A percentile compares a stretch with the other conserved stretches of the same genome.
phyloP scores from a whole-genome alignment of 2,329 filamentous ascomycete genomes.

The Bipolaris cookei region DNA sequence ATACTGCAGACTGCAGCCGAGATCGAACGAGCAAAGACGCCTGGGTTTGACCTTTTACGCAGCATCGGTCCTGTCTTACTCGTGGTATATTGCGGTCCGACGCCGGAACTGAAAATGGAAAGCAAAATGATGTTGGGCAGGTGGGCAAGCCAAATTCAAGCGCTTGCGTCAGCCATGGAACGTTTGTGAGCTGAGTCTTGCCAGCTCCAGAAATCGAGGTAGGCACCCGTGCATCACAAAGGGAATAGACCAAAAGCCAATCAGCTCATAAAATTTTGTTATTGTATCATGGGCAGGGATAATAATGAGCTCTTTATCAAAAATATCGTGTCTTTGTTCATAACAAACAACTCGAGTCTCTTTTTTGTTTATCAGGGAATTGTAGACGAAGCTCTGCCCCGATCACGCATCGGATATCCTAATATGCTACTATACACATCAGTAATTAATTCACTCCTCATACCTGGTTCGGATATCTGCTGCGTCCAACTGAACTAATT shows the following conservation, averaged over 20 bases:
- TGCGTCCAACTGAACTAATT: neutral
- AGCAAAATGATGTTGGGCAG: slow-evolving; percentile 32
- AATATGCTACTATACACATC: neutral
- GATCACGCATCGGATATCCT: neutral
- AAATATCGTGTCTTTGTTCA: neutral
- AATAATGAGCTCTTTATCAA: neutral
- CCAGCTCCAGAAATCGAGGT: neutral
- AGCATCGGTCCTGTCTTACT: slow-evolving; percentile 30
- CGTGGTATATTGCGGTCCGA: slow-evolving; percentile 30
- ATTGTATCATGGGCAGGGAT: no score
- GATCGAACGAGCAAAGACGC: neutral
- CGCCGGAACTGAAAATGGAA: slow-evolving; percentile 14
- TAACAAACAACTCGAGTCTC: neutral
- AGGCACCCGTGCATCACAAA: neutral
- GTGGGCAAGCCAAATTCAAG: slow-evolving; percentile 30
- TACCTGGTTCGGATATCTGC: no score
- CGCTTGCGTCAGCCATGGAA: slow-evolving; percentile 1
- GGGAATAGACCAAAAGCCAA: neutral
- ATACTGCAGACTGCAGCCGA: neutral
- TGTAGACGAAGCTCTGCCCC: no score
- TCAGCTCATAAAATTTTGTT: neutral
- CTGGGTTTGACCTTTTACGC: neutral
- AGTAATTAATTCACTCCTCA: neutral
- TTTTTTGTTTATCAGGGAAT: neutral
- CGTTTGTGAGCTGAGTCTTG: neutral